Base-by-base conservation (phyloP, 2,329 filamentous ascomycete genomes). In the Alternaria brassicae region DNA sequence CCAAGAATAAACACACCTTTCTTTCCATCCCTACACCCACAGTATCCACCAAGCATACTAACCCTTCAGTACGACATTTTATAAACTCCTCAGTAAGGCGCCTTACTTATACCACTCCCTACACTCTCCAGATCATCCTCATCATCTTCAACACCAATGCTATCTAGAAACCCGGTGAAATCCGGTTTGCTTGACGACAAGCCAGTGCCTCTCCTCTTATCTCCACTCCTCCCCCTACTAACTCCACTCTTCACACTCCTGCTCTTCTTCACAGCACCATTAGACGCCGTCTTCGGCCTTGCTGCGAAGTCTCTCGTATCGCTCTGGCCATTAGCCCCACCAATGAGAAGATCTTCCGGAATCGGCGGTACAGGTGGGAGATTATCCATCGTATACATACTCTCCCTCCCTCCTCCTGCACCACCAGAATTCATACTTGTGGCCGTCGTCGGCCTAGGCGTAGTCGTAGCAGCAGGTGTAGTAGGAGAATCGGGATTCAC, bases 351-450 rank as follows among this genome's bases (percentile, higher is more conserved):
- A 13, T 62, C 66, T 5, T 68, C 71, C 0, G 76, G 74, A 19
- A 77, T 76, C 0, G 75, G 71, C 1, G 76, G 76, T 0, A 78
- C 73, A 3, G 76, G 76, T 0, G 76, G 76, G 0, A 76, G 68
- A 10, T 56, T 63, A 4, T 67, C 57, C 17, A 42, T 54, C 3
- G 66, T 52, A 45, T 63, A 71, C 0, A 68, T 61, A 1, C 37
- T 41, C 8, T 69, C 62, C 15, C 61, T 63, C 0, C 66, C 1
- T 61, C 5, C 66, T 47, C 10, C 19, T 23, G 37, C 6, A 3
- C 32, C 6, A 44, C 15, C 15, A 50, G 68, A 28, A n/a, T 48
- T 40, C 42, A 45, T 56, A 7, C 12, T n/a, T 3, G 32, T 36
- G n/a, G 32, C 32, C 8, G 32, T 36, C 7, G 32, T 36, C 4